These are phyloP conservation scores for Naematelia aurantialba DNA, from an alignment of 768 basidiomycete species.

Conservation along the genomic window DNA sequence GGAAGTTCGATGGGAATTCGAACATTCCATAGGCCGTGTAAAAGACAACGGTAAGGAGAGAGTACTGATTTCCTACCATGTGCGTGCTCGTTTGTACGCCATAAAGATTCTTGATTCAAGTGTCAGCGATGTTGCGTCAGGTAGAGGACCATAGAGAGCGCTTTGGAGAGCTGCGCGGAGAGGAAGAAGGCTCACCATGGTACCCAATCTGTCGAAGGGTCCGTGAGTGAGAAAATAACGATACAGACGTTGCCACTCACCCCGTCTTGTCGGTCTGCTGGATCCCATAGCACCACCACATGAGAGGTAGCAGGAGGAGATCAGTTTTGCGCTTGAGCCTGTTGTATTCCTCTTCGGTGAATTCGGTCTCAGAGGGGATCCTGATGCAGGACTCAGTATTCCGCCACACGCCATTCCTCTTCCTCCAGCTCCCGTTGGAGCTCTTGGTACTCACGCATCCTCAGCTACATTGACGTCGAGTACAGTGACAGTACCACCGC, in stretches of 20 bases:
- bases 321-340: slow-evolving; percentile 24
- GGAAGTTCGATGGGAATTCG: slow-evolving; percentile 32
- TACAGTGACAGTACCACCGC: too few relatives aligned
- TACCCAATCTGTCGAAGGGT: too few relatives aligned
- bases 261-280: slow-evolving; percentile 36
- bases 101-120: slow-evolving; percentile 12
- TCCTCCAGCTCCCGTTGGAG: too few relatives aligned
- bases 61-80: slow-evolving; percentile 33
- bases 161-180: too few relatives aligned
- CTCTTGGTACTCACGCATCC: too few relatives aligned
- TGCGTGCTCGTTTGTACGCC: slow-evolving; percentile 19
- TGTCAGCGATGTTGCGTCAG: background rate
- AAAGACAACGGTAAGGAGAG: slow-evolving; percentile 24
- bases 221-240: background rate
- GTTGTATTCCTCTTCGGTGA: slow-evolving; percentile 29
- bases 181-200: too few relatives aligned
- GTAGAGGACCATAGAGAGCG: too few relatives aligned
- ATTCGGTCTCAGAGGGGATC: slow-evolving; percentile 22
- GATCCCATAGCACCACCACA: slow-evolving; percentile 40
- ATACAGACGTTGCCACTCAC: background rate
- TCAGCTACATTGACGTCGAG: too few relatives aligned
- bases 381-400: slow-evolving; percentile 7
- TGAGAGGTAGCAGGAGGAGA: slow-evolving; percentile 19
- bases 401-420: too few relatives aligned
- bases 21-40: slow-evolving; percentile 25